Percentiles rank a stretch among this genome's conserved stretches.
Conservation (phyloP, 345 rosid species). For the Citrus hindsii region DNA sequence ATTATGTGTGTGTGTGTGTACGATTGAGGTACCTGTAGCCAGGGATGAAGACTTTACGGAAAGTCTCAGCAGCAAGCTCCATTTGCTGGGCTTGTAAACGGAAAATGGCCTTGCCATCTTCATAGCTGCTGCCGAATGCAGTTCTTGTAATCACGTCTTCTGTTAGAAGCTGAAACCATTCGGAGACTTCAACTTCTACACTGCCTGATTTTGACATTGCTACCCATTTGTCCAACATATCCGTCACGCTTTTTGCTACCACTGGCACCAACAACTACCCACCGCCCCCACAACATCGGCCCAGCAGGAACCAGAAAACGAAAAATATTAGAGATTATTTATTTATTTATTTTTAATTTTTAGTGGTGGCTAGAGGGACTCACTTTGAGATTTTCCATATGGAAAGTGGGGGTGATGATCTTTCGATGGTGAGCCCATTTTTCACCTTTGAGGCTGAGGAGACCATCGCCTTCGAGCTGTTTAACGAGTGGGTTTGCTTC, state of each 20-base stretch:
- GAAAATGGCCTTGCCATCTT: conserved; percentile 72
- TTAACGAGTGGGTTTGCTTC: conserved; percentile 48
- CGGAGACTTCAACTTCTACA: conserved; percentile 58
- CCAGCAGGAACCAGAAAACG: too few species aligned
- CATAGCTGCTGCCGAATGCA: conserved; percentile 78
- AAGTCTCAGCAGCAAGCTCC: conserved; percentile 66
- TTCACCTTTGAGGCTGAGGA: conserved; percentile 62
- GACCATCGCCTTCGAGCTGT: conserved; percentile 74
- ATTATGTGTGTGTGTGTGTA: too few species aligned
- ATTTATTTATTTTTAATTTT: too few species aligned
- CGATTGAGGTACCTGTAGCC: conserved; percentile 49
- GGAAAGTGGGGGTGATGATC: conserved; percentile 73
- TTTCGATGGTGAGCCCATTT: conserved; percentile 77
- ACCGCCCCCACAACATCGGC: not conserved
- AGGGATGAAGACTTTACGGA: conserved; percentile 66
- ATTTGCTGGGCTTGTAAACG: conserved; percentile 66
- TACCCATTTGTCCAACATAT: conserved; percentile 55
- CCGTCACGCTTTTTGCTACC: conserved; percentile 46
- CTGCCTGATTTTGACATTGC: conserved; percentile 31
- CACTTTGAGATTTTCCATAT: conserved; percentile 83
- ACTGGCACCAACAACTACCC: conserved; percentile 52
- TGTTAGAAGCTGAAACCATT: conserved; percentile 60
- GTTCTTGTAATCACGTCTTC: conserved; percentile 76
- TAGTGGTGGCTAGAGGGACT: not conserved
- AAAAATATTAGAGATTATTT: not conserved